Evolutionary conservation across 2,329 filamentous ascomycete species (phyloP), one percentile per base, ranked within the genome.

Genomic region (Orbilia javanica): DNA sequence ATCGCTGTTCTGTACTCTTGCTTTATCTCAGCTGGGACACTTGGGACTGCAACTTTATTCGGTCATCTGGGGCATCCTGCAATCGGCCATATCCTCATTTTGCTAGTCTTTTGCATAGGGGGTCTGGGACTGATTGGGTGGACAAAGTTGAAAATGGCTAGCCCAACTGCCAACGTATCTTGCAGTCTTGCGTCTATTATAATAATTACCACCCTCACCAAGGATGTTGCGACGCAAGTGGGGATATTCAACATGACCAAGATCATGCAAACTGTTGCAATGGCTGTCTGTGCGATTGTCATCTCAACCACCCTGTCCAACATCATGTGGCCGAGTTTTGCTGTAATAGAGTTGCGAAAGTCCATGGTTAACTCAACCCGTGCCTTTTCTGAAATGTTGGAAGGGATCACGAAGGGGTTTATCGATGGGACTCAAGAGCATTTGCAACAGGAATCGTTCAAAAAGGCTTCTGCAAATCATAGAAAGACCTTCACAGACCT

Each of bases 171-270:
- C 73, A 89, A 89, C 79, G 88, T 89, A 34, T 88, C 88, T 18
- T 91, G 89, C 81, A 91, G 90, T 4, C 84, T 92, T 67, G 86
- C 90, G 1, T 90, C 89, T 0, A 86, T 92, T 22, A 88, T 88
- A 3, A 87, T 89, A 29, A 91, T 91, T 80, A 91, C 89, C 0
- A 86, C 91, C 18, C 83, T 92, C 80, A 91, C 90, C 1, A 91
- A 90, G 82, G 90, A 92, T 83, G 89, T 89, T 25, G 86, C 88
- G 18, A 87, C 91, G 0, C 90, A 91, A 82, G 87, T 85, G 53
- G 90, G 88, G 0, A 86, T 86, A 39, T 88, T 91, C 81, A 90
- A 88, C 0, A 86, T 89, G 79, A 86, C 85, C 46, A 90, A 90
- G 80, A 87, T 91, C 11, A 83, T 83, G 6, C 74, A 78, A 36